Evolutionary conservation across 768 basidiomycete species (phyloP).

Genomic region (Termitomyces sp.): DNA sequence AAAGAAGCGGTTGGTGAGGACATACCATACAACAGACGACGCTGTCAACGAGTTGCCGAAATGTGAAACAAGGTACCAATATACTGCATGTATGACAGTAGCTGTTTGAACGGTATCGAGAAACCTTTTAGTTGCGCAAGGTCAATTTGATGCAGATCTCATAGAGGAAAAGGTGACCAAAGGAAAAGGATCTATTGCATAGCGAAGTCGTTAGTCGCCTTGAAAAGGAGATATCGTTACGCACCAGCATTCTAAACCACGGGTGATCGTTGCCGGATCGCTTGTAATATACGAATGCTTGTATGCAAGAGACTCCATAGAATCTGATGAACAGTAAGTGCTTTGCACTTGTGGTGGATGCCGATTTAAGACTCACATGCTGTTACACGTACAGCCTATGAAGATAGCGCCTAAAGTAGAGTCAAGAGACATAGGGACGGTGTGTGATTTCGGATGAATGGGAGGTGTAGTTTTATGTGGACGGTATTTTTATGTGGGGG

Average conservation of each 20-base stretch:
- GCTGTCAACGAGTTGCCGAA: neutral
- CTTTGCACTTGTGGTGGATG: neutral
- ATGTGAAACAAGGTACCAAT: neutral
- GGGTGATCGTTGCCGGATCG: neutral
- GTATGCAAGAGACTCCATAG: conserved; percentile 3
- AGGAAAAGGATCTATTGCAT: neutral
- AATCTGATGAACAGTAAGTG: neutral
- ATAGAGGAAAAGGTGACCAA: neutral
- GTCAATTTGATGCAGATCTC: neutral
- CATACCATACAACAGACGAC: neutral
- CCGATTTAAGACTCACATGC: neutral
- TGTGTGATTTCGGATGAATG: neutral
- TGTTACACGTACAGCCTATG: neutral
- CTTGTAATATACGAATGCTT: conserved; percentile 4
- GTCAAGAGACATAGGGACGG: neutral
- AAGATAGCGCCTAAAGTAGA: neutral
- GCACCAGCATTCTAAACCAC: conserved; percentile 1
- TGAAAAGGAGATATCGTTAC: neutral
- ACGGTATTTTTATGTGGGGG: neutral
- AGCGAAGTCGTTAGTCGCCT: neutral
- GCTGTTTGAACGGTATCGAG: conserved; percentile 1
- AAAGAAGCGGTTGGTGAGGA: neutral
- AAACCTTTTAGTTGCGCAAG: neutral
- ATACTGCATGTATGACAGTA: neutral
- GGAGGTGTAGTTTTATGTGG: neutral